Evolutionary conservation across 2,329 filamentous ascomycete species (phyloP).

Genomic region (Pestalotiopsis sp.): DNA sequence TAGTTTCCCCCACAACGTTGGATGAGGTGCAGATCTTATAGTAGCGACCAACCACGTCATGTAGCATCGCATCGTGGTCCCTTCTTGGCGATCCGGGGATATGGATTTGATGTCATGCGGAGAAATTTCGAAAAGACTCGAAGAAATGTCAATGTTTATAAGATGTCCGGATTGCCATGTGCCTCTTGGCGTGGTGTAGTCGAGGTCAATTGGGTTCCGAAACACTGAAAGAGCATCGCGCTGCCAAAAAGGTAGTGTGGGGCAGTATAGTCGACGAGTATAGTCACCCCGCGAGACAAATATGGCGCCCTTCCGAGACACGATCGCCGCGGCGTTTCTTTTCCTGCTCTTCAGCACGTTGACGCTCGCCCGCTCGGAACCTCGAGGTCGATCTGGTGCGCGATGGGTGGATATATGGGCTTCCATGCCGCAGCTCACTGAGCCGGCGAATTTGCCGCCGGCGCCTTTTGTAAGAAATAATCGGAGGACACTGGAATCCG

Average conservation of each 20-base stretch:
- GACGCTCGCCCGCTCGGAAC: not conserved
- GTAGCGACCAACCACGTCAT: not conserved
- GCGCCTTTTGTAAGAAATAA: constrained; percentile 51
- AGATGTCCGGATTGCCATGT: not conserved
- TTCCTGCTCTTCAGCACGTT: not conserved
- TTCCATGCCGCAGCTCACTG: constrained; percentile 64
- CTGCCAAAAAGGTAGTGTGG: not conserved
- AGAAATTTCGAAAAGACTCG: not conserved
- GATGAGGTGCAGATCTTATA: not conserved
- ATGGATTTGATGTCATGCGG: not conserved
- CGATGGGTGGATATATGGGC: constrained; percentile 67
- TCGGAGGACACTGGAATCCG: not conserved
- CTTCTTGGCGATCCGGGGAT: not conserved
- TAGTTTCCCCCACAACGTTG: not conserved
- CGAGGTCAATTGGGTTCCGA: not conserved
- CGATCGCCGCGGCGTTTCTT: not conserved
- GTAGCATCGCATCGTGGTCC: not conserved
- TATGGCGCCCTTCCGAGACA: not conserved
- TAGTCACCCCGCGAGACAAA: not conserved
- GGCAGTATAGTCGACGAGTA: constrained; percentile 1
- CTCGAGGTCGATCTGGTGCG: constrained; percentile 19
- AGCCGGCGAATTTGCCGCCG: constrained; percentile 60
- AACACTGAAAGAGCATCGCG: not conserved
- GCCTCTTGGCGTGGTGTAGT: not conserved
- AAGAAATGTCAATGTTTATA: not conserved